Evolutionary conservation across 2,329 filamentous ascomycete genomes (phyloP).

Genomic region (Fusarium veterinarium): DNA sequence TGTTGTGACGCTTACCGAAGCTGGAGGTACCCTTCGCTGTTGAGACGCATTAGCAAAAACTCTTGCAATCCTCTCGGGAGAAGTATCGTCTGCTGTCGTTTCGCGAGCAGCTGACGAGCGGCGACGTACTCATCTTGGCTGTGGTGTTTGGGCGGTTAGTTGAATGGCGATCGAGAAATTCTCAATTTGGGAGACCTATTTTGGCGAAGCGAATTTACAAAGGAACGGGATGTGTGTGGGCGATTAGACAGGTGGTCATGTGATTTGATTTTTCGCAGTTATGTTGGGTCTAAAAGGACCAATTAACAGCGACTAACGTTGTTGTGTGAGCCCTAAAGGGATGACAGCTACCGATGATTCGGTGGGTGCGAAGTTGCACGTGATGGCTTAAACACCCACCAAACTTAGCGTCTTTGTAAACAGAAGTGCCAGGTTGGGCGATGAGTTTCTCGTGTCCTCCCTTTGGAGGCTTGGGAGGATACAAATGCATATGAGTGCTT

Average conservation of each 20-base stretch:
- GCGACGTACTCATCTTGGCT: constrained; percentile 69
- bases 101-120: constrained; percentile 27
- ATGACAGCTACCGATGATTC: too few relatives aligned
- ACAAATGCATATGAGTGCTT: background rate
- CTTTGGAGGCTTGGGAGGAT: background rate
- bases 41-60: constrained; percentile 45
- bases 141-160: constrained; percentile 56
- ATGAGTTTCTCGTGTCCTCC: too few relatives aligned
- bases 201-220: constrained; percentile 46
- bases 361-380: too few relatives aligned
- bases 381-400: too few relatives aligned
- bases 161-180: constrained; percentile 53
- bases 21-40: constrained; percentile 69
- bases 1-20: constrained; percentile 84
- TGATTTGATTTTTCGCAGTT: too few relatives aligned
- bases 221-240: too few relatives aligned
- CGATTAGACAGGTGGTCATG: too few relatives aligned
- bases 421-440: too few relatives aligned
- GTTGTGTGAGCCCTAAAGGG: too few relatives aligned
- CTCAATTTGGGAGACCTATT: constrained; percentile 51
- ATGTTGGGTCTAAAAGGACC: too few relatives aligned
- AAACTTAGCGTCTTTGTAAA: too few relatives aligned
- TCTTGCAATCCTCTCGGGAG: constrained; percentile 16
- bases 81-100: constrained; percentile 31
- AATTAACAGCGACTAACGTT: too few relatives aligned